Percentiles rank a stretch among this genome's conserved stretches.
Conservation (phyloP, 78 protist genomes). For the Planoprotostelium fungivorum region DNA sequence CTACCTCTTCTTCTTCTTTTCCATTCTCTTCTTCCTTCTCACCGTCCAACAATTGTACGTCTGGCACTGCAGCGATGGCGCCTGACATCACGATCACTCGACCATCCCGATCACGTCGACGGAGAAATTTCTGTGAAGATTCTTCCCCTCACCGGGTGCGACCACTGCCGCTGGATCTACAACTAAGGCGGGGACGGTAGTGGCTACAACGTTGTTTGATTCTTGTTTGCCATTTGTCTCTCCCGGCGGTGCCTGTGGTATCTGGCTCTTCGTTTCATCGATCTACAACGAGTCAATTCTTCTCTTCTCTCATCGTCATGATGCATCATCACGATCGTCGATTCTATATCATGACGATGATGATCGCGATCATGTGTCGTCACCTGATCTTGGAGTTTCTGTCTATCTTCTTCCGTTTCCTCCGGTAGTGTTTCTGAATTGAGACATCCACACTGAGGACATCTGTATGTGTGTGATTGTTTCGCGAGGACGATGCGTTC, state of each 20-base stretch:
- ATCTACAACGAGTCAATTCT: background rate
- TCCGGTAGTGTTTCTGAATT: constrained; percentile 26
- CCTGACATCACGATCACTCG: background rate
- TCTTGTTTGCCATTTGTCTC: background rate
- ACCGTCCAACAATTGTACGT: background rate
- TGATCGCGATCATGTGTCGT: background rate
- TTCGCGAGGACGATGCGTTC: constrained; percentile 55
- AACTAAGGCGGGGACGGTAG: background rate
- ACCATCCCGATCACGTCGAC: background rate
- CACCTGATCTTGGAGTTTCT: background rate
- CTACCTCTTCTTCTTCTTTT: background rate
- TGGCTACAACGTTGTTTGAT: too few species aligned
- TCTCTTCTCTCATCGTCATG: background rate
- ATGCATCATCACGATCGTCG: too few species aligned
- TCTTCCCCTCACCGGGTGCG: background rate
- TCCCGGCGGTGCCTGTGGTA: background rate
- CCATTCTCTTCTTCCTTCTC: background rate
- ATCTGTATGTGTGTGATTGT: constrained; percentile 49
- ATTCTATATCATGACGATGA: too few species aligned
- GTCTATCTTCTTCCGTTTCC: background rate
- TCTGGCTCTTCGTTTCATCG: background rate
- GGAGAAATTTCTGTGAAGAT: too few species aligned
- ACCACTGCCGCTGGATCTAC: background rate
- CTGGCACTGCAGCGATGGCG: background rate
- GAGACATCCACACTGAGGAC: constrained; percentile 40